Base-by-base conservation (phyloP, 352 stramenopile genomes). In the Pythium brassicae region DNA sequence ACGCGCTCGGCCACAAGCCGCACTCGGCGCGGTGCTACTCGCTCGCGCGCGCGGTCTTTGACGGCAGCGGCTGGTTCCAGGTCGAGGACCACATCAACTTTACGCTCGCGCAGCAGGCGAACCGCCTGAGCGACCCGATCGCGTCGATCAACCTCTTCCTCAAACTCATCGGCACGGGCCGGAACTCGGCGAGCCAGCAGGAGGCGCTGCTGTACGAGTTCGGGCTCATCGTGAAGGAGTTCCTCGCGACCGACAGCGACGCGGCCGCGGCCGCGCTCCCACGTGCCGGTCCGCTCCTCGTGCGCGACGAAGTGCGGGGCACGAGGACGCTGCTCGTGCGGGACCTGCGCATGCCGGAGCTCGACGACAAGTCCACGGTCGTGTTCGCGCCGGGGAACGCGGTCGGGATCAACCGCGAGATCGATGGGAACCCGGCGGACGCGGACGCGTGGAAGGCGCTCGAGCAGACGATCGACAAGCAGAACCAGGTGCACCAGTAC, bases 31-130 rank as follows among this genome's bases (percentile, higher is more conserved):
- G 86, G 19, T 96, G 86, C 49, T 95, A 95, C 50, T 73, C 83
- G 4, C 59, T 91, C 29, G 83, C 85, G 2, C 70, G 83, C 4
- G 77, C 81, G 2, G 72, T 95, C n/a, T 95, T 93, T 55, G 74
- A 92, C 59, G 82, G 63, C 46, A 90, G 75, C 25, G 77, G 83
- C 0, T 95, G 85, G 85, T 88, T 89, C 55, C 78, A 90, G 51
- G 82, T 95, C 1, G 85, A 95, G 71, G 85, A 95, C 49, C 85
- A 95, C 59, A 95, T 95, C 51, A 92, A 92, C 42, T 92, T 91
- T 43, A 93, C 84, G 60, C 69, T 95, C 32, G 83, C 83, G 6
- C 80, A 89, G 57, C 83, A 95, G 42, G 83, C 85, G 3, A 89
- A 85, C 65, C 82, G 84, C 9, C 47, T 93, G 44, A 77, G 74